A percentile compares a stretch with the other conserved stretches of the same genome.
phyloP scores from a whole-genome alignment of 164 flowering plant species.

The Litsea cubeba region DNA sequence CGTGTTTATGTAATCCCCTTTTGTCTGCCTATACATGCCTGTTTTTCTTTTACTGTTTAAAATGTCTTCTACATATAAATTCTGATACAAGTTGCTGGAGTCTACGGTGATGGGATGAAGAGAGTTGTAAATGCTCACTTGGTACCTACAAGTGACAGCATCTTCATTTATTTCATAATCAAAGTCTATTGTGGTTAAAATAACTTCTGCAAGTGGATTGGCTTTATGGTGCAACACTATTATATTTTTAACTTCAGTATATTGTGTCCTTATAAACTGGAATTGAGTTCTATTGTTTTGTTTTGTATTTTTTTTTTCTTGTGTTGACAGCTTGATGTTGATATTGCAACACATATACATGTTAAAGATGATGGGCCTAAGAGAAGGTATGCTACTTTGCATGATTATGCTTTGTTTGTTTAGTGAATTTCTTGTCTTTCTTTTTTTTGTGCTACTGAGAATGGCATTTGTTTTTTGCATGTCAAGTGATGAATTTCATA shows the following conservation, averaged over 20 bases:
- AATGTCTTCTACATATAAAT: too few relatives aligned
- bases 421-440: too few relatives aligned
- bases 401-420: neutral
- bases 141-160: neutral
- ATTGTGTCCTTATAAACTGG: neutral
- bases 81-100: too few relatives aligned
- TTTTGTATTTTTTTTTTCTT: too few relatives aligned
- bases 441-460: too few relatives aligned
- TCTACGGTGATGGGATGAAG: too few relatives aligned
- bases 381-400: constrained; percentile 60
- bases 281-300: constrained; percentile 2
- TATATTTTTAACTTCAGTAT: neutral
- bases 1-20: too few relatives aligned
- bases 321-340: constrained; percentile 70
- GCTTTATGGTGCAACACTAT: neutral
- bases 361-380: constrained; percentile 87
- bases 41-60: too few relatives aligned
- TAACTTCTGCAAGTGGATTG: constrained; percentile 1
- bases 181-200: neutral
- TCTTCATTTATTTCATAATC: neutral
- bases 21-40: too few relatives aligned
- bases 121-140: neutral
- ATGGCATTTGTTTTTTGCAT: too few relatives aligned
- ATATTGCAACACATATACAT: constrained; percentile 75
- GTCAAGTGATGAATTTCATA: too few relatives aligned